A percentile compares a stretch with the other conserved stretches of the same genome.
phyloP scores from a whole-genome alignment of 2,329 filamentous ascomycete species.

The Lasiodiplodia hormozganensis region DNA sequence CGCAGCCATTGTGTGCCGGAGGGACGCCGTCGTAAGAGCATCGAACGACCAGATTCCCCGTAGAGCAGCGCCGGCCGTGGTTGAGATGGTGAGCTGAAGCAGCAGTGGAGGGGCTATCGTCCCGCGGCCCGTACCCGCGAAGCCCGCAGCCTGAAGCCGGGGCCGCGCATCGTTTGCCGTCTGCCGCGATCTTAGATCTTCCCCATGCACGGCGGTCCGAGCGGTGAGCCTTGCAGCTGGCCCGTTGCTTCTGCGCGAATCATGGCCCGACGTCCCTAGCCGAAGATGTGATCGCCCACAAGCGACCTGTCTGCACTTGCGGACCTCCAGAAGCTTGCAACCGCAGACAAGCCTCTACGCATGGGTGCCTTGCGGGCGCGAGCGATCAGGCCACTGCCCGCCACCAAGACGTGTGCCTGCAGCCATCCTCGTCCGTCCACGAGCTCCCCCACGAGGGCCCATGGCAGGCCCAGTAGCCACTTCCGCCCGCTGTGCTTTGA shows the following conservation, averaged over 20 bases:
- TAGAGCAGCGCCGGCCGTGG: neutral
- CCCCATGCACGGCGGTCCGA: slow-evolving; percentile 18
- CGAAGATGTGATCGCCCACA: slow-evolving; percentile 19
- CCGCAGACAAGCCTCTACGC: slow-evolving; percentile 12
- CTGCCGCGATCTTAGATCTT: slow-evolving; percentile 26
- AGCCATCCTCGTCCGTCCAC: slow-evolving; percentile 12
- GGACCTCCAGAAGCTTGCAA: neutral
- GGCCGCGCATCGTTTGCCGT: slow-evolving; percentile 8
- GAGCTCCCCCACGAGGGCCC: slow-evolving; percentile 14
- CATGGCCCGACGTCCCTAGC: slow-evolving; percentile 6
- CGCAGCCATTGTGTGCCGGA: neutral
- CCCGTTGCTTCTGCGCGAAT: slow-evolving; percentile 15
- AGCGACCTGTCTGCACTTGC: neutral
- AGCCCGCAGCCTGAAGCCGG: neutral
- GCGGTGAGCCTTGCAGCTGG: slow-evolving; percentile 20
- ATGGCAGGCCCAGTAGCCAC: neutral
- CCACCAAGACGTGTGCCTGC: slow-evolving; percentile 8
- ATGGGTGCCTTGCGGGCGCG: slow-evolving; percentile 17
- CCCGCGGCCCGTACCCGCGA: slow-evolving; percentile 9
- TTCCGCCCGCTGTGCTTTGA: neutral
- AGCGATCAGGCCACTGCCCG: slow-evolving; percentile 19
- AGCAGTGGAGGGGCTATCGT: neutral
- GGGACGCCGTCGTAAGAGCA: slow-evolving; percentile 23
- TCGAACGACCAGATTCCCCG: neutral
- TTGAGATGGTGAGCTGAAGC: slow-evolving; percentile 7